These are phyloP conservation scores for Erodium maritimum DNA, from an alignment of 345 rosid species.

Conservation along the genomic window DNA sequence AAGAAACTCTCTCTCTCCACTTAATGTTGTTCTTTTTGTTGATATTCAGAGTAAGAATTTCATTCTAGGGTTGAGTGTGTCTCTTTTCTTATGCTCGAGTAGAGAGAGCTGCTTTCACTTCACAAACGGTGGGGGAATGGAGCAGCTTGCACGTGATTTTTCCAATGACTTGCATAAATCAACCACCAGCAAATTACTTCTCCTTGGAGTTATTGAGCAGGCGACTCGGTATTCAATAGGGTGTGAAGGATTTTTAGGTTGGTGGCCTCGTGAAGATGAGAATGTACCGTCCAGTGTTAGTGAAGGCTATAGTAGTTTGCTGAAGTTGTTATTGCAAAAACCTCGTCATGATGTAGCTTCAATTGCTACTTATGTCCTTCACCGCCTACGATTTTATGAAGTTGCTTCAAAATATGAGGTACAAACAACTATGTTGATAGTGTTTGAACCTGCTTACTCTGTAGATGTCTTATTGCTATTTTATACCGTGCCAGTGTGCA, in stretches of 20 bases:
- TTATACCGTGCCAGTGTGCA: slow-evolving; percentile 49
- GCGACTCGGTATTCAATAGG: slow-evolving; percentile 86
- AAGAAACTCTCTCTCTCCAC: neutral
- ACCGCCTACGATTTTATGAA: slow-evolving; percentile 81
- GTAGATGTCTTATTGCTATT: slow-evolving; percentile 12
- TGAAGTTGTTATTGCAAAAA: slow-evolving; percentile 68
- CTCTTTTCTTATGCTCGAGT: slow-evolving; percentile 73
- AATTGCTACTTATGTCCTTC: slow-evolving; percentile 64
- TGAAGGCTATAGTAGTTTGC: slow-evolving; percentile 62
- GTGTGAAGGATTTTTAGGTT: slow-evolving; percentile 84
- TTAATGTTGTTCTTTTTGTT: slow-evolving; percentile 16
- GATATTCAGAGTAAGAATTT: slow-evolving; percentile 49
- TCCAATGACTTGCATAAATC: slow-evolving; percentile 38
- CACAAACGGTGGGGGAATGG: slow-evolving; percentile 74
- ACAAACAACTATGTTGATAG: slow-evolving; percentile 5
- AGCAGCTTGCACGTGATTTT: slow-evolving; percentile 45
- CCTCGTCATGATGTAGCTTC: slow-evolving; percentile 82
- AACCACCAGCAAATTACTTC: slow-evolving; percentile 38
- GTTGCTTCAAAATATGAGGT: slow-evolving; percentile 92
- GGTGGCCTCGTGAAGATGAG: slow-evolving; percentile 97
- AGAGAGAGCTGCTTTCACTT: slow-evolving; percentile 91
- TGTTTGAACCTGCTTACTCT: slow-evolving; percentile 1
- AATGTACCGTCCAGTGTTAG: slow-evolving; percentile 58
- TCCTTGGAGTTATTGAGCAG: slow-evolving; percentile 80
- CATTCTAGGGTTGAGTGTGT: slow-evolving; percentile 60